Evolutionary conservation across 129 eudicot species (phyloP), one percentile per base, ranked within the genome.

Genomic region (Flaveria bidentis): DNA sequence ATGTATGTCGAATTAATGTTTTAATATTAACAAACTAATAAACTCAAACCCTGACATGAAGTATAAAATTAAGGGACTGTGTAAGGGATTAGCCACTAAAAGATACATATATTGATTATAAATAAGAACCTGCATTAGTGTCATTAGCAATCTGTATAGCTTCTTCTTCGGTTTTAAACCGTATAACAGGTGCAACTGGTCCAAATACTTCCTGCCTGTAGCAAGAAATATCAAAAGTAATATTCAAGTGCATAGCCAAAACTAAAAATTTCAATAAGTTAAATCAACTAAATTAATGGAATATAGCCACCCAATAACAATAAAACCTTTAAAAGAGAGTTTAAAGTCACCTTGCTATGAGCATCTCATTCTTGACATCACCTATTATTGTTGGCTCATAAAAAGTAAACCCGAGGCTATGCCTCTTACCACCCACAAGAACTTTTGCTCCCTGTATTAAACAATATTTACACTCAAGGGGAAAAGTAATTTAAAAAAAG

Each of bases 141-240:
- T 94, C 97, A 56, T 94, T 94, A 69, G 99, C 99, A 74, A 89
- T 82, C 76, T 67, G 84, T 79, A 91, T 91, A 45, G 99, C 99
- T 82, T 94, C 99, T 69, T 91, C 97, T 85, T 91, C 97, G 0
- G 96, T 94, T 79, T 87, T 94, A 79, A 94, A 91, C 61, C 79
- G 76, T 83, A 87, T 58, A 67, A 94, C 83, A 11, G 99, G 97
- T 65, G 99, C 99, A 81, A 94, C 97, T 33, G 99, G 99, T 80
- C 99, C 99, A 83, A 94, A 94, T 58, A 89, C 90, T 83, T 94
- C 97, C 82, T 91, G 93, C 79, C 96, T 87, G 90, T 47, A 63
- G 60, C 33, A 79, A 74, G 22, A 69, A 28, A 36, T 26, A 73
- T 47, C 76, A 49, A 22, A 22, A 20, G 20, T 26, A 22, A 71